Conservation (phyloP, 768 basidiomycete genomes). For the Amanita fuliginea region DNA sequence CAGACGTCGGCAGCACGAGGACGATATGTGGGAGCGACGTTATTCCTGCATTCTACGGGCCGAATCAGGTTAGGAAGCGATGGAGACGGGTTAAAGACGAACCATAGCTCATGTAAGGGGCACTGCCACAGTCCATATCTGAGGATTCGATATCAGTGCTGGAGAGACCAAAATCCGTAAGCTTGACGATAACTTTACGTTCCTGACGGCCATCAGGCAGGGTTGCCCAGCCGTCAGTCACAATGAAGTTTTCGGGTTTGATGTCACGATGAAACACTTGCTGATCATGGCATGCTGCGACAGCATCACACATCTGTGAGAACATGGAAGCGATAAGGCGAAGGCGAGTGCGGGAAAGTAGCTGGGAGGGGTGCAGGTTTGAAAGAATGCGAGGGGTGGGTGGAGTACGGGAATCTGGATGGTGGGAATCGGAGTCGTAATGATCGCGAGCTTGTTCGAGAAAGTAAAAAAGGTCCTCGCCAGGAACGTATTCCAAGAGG, state of each 20-base stretch:
- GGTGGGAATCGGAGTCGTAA: conserved; percentile 41
- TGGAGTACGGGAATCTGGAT: conserved; percentile 56
- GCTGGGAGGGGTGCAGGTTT: conserved; percentile 63
- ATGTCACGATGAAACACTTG: conserved; percentile 95
- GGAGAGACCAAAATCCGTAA: conserved; percentile 93
- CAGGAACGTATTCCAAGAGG: conserved; percentile 90
- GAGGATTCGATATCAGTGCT: conserved; percentile 82
- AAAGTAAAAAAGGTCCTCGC: conserved; percentile 97
- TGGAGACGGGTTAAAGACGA: conserved; percentile 17
- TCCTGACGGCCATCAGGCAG: conserved; percentile 49
- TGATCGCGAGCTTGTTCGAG: conserved; percentile 92
- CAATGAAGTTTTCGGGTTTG: conserved; percentile 98
- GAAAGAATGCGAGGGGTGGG: conserved; percentile 91
- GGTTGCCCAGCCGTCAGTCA: conserved; percentile 66
- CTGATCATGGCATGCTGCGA: conserved; percentile 85
- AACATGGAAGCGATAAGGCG: conserved; percentile 97
- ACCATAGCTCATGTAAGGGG: conserved; percentile 99
- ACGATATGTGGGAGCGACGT: conserved; percentile 86
- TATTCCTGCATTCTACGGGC: conserved; percentile 86
- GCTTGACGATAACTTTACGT: conserved; percentile 89
- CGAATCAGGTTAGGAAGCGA: conserved; percentile 9
- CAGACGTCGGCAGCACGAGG: conserved; percentile 96
- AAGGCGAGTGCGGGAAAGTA: conserved; percentile 80
- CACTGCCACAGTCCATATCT: conserved; percentile 98
- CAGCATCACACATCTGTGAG: conserved; percentile 96